Conservation (phyloP, 2,329 filamentous ascomycete genomes). For the Fusarium musae region DNA sequence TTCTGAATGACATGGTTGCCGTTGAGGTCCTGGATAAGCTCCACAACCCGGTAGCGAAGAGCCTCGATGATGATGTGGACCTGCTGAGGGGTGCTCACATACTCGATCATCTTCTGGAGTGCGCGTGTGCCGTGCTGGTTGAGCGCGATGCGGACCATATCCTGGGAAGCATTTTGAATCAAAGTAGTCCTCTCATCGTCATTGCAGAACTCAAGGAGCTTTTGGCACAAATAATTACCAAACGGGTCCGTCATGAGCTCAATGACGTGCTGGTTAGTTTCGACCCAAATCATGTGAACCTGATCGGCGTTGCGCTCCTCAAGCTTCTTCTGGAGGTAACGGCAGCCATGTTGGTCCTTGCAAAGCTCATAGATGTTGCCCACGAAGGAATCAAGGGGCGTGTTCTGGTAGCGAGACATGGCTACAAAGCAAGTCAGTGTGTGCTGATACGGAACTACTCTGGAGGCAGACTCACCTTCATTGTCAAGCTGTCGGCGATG, state of each 20-base stretch:
- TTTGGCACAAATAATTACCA: conserved; percentile 99
- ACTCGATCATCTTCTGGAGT: conserved; percentile 99
- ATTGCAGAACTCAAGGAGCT: conserved; percentile 93
- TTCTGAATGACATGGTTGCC: conserved; percentile 99
- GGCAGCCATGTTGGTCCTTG: conserved; percentile 98
- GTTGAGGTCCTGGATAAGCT: conserved; percentile 96
- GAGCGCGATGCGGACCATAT: conserved; percentile 91
- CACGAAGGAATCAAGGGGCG: conserved; percentile 80
- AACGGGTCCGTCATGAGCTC: conserved; percentile 99
- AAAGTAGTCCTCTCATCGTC: conserved; percentile 94
- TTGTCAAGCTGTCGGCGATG: conserved; percentile 79
- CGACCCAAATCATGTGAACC: conserved; percentile 91
- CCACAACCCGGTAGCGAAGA: conserved; percentile 84
- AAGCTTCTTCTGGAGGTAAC: conserved; percentile 96
- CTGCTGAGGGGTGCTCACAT: conserved; percentile 86
- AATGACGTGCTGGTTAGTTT: conserved; percentile 92
- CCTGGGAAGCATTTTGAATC: conserved; percentile 87
- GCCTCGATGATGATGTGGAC: conserved; percentile 88
- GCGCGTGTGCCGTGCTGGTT: conserved; percentile 98
- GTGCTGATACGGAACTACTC: not conserved
- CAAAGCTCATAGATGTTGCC: conserved; percentile 90
- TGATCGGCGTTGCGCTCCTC: conserved; percentile 88
- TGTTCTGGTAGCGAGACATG: conserved; percentile 85
- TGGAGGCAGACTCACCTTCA: conserved; percentile 63
- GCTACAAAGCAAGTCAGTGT: conserved; percentile 55